Evolutionary conservation across 2,329 filamentous ascomycete genomes (phyloP), one percentile per base, ranked within the genome.

Genomic region (Metarhizium brunneum): DNA sequence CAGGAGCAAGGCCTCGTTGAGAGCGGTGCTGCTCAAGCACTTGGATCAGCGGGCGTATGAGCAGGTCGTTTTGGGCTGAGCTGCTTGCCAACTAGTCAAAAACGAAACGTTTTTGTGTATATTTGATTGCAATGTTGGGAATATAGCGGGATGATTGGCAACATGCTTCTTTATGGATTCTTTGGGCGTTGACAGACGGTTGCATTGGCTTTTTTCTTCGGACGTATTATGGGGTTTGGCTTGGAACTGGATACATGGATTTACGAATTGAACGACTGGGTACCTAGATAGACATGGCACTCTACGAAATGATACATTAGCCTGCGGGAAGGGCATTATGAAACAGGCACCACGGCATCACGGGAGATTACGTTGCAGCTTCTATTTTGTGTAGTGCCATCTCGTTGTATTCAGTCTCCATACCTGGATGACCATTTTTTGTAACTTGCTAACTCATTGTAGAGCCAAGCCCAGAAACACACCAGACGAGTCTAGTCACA

Each of bases 1-100:
- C 18, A 73, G 69, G 55, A 79, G 73, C 60, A 72, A 70, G 52
- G 79, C 79, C 2, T 73, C 77, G 3, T 61, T 84, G 53, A 76
- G 77, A 61, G 72, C 72, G 14, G 72, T 77, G 40, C 62, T 84
- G 56, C 69, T 75, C 40, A 67, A 70, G 48, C 71, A 78, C 57
- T 64, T 83, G 29, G 71, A 73, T 32, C 66, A 66, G 38, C 69
- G 71, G 40, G 67, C 73, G 57, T 77, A 79, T 55, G 79, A 81
- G 55, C 68, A 70, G 45, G 74, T 80, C 14, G 57, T 83, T 47
- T 65, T 81, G 59, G 76, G 75, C 18, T 57, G 40, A 57, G 10
- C 5, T 40, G 25, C 25, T 25, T 25, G 25, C 40, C 14, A 18
- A 43, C 0, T 43, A n/a, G 40, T 13, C 40, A 43, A 14, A 14